Conservation (phyloP, 345 rosid species). For the Citrus unshiu region DNA sequence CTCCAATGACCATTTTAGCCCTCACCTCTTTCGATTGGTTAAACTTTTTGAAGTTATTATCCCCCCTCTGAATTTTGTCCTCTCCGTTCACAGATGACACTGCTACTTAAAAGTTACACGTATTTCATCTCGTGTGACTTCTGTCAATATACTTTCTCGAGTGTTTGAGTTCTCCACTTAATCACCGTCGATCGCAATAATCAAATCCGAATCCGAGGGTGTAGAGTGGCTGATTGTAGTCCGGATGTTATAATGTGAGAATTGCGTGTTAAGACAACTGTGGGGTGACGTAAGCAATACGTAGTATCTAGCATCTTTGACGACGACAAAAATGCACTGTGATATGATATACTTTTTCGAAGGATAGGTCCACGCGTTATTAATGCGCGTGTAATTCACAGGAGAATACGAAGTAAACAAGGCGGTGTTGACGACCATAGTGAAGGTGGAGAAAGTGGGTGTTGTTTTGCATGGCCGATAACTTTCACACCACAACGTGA, state of each 20-base stretch:
- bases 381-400: background rate
- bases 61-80: background rate
- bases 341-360: background rate
- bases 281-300: constrained; percentile 34
- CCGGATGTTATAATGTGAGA: background rate
- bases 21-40: background rate
- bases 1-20: constrained; percentile 8
- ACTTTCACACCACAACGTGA: background rate
- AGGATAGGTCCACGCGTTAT: background rate
- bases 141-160: background rate
- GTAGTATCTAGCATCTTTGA: background rate
- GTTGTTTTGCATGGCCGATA: background rate
- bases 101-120: background rate
- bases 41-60: background rate
- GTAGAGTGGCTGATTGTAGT: too few relatives aligned
- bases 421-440: background rate
- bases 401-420: background rate
- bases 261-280: constrained; percentile 17
- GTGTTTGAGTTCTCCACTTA: background rate
- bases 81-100: background rate
- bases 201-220: background rate
- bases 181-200: background rate
- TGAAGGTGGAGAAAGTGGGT: background rate
- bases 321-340: constrained; percentile 25
- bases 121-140: background rate